Percentiles rank a stretch among this genome's conserved stretches.
Evolutionary conservation across 2,329 filamentous ascomycete species (phyloP).

Genomic region (Scorias spongiosa): DNA sequence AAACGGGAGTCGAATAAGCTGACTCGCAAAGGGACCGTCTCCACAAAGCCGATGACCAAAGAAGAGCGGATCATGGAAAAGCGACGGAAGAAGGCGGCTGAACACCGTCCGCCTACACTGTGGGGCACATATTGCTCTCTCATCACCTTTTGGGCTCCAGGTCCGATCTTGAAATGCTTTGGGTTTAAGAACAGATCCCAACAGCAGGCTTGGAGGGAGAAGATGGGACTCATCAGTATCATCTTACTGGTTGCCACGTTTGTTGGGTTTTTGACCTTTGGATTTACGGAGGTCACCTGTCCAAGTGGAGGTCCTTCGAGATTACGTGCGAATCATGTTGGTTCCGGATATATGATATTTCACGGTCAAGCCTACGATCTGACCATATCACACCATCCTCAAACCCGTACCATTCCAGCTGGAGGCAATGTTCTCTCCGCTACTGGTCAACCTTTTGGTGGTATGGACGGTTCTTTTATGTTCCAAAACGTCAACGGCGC

Average conservation of each 20-base stretch:
- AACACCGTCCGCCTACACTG: slow-evolving; percentile 63
- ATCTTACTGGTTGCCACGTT: slow-evolving; percentile 76
- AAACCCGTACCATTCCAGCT: slow-evolving; percentile 59
- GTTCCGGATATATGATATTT: slow-evolving; percentile 80
- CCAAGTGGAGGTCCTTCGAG: slow-evolving; percentile 49
- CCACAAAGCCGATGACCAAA: slow-evolving; percentile 17
- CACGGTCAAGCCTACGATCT: slow-evolving; percentile 85
- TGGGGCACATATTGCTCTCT: slow-evolving; percentile 95
- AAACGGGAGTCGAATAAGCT: slow-evolving; percentile 19
- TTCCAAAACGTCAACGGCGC: slow-evolving; percentile 98
- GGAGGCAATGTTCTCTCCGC: slow-evolving; percentile 76
- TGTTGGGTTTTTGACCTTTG: slow-evolving; percentile 92
- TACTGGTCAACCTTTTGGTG: slow-evolving; percentile 63
- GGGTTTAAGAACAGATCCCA: slow-evolving; percentile 76
- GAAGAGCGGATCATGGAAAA: slow-evolving; percentile 41
- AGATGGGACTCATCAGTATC: slow-evolving; percentile 91
- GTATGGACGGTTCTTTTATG: slow-evolving; percentile 88
- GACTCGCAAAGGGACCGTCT: slow-evolving; percentile 45
- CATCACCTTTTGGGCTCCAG: slow-evolving; percentile 87
- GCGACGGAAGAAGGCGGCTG: slow-evolving; percentile 42
- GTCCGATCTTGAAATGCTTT: slow-evolving; percentile 70
- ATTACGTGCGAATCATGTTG: slow-evolving; percentile 70
- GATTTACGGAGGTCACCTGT: slow-evolving; percentile 84
- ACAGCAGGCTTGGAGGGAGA: slow-evolving; percentile 89
- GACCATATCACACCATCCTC: slow-evolving; percentile 59